A percentile compares a stretch with the other conserved stretches of the same genome.
Evolutionary conservation across 805 yeast species (phyloP).

Genomic region (Saccharomycopsis lassenensis): DNA sequence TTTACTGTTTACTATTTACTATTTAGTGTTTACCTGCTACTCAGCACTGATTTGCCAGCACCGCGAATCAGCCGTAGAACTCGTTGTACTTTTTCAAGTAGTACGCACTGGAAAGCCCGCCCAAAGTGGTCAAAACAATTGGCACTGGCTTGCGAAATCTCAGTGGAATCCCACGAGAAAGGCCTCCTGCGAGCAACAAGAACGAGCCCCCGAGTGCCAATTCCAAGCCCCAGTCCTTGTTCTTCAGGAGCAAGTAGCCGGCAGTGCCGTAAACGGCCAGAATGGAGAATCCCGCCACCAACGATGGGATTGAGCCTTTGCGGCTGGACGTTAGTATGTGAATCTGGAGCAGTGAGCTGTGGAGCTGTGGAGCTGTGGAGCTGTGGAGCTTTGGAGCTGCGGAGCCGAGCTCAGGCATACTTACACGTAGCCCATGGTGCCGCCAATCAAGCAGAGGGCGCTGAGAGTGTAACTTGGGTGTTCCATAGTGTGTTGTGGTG

Average conservation of each 20-base stretch:
- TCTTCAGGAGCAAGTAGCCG: slow-evolving; percentile 62
- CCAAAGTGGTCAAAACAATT: slow-evolving; percentile 47
- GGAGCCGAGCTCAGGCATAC: slow-evolving; percentile 19
- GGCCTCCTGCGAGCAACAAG: slow-evolving; percentile 56
- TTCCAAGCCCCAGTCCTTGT: slow-evolving; percentile 73
- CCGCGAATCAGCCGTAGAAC: too few species aligned
- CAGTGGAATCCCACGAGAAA: slow-evolving; percentile 55
- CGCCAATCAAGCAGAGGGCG: slow-evolving; percentile 59
- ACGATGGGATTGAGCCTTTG: slow-evolving; percentile 68
- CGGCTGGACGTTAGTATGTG: slow-evolving; percentile 31
- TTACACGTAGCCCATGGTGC: slow-evolving; percentile 53
- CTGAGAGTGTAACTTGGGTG: slow-evolving; percentile 69
- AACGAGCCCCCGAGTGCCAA: slow-evolving; percentile 65
- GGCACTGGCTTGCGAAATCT: slow-evolving; percentile 69
- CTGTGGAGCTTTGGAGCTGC: too few species aligned
- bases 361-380: background rate
- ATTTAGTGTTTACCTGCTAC: too few species aligned
- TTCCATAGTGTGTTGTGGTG: slow-evolving; percentile 40
- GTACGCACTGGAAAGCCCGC: slow-evolving; percentile 52
- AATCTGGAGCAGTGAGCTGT: background rate
- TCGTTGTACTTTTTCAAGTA: slow-evolving; percentile 68
- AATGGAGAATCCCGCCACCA: slow-evolving; percentile 62
- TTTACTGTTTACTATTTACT: too few species aligned
- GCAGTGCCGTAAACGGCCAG: slow-evolving; percentile 53
- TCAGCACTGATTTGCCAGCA: too few species aligned